Conservation (phyloP, 805 yeast genomes). For the Candida manassasensis region DNA sequence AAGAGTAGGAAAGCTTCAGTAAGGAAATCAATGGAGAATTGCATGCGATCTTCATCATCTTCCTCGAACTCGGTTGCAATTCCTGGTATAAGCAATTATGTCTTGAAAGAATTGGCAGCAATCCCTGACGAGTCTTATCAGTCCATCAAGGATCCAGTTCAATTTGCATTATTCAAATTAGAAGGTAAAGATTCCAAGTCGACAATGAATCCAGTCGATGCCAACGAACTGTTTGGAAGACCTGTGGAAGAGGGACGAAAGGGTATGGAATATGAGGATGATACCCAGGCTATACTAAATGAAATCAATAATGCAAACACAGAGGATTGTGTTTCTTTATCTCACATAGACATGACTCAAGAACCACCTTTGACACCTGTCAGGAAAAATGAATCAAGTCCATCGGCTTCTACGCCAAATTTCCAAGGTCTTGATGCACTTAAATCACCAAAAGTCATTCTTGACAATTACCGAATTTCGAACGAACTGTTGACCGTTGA, state of each 20-base stretch:
- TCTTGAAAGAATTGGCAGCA: slow-evolving; percentile 61
- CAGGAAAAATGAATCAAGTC: slow-evolving; percentile 3
- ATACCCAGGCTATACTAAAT: slow-evolving; percentile 33
- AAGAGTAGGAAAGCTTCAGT: slow-evolving; percentile 16
- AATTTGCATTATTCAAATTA: slow-evolving; percentile 67
- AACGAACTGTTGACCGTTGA: slow-evolving; percentile 31
- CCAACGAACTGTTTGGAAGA: slow-evolving; percentile 4
- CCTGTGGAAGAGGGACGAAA: slow-evolving; percentile 4
- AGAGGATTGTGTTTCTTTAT: slow-evolving; percentile 23
- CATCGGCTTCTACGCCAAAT: slow-evolving; percentile 12
- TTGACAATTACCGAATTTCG: slow-evolving; percentile 31
- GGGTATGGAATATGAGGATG: slow-evolving; percentile 9
- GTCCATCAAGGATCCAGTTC: slow-evolving; percentile 64
- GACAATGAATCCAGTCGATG: slow-evolving; percentile 9
- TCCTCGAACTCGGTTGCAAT: slow-evolving; percentile 44
- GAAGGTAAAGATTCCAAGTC: slow-evolving; percentile 54
- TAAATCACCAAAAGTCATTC: slow-evolving; percentile 26
- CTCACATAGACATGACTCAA: slow-evolving; percentile 13
- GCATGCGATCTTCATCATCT: slow-evolving; percentile 8
- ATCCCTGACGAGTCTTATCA: slow-evolving; percentile 73
- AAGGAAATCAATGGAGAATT: slow-evolving; percentile 9
- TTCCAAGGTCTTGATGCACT: slow-evolving; percentile 6
- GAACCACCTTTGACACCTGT: slow-evolving; percentile 32
- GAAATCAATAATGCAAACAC: slow-evolving; percentile 39
- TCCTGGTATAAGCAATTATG: slow-evolving; percentile 44